Conservation (phyloP, 768 basidiomycete species). For the Coprinopsis marcescibilis region DNA sequence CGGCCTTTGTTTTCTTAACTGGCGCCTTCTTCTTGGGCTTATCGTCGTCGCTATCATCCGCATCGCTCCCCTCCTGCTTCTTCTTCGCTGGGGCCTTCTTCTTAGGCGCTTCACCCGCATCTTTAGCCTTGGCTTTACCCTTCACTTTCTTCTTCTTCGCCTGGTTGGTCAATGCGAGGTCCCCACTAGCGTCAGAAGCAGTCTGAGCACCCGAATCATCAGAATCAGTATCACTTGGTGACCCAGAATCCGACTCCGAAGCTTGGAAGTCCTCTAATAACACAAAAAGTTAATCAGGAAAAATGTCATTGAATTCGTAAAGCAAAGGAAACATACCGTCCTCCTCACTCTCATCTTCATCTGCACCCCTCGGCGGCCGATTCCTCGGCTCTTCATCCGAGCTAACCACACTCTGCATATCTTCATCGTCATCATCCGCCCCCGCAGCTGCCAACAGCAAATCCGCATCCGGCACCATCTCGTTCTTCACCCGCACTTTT, state of each 20-base stretch:
- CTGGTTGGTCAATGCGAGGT: conserved; percentile 51
- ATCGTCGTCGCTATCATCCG: conserved; percentile 32
- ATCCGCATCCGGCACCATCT: conserved; percentile 87
- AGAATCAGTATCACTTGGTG: conserved; percentile 70
- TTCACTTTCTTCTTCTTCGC: conserved; percentile 43
- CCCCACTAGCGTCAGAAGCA: conserved; percentile 81
- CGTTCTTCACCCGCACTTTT: conserved; percentile 92
- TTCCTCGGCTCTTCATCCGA: conserved; percentile 61
- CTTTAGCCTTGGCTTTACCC: conserved; percentile 35
- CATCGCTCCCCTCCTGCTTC: conserved; percentile 31
- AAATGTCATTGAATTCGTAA: background rate
- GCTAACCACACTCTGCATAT: conserved; percentile 77
- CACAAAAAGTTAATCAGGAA: conserved; percentile 1
- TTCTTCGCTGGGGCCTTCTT: conserved; percentile 18
- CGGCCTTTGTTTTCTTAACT: conserved; percentile 39
- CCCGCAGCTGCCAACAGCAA: conserved; percentile 60
- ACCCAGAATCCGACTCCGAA: conserved; percentile 81
- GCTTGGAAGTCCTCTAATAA: conserved; percentile 83
- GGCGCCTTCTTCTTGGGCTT: conserved; percentile 32
- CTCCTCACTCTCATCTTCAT: conserved; percentile 76
- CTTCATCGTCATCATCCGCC: conserved; percentile 68
- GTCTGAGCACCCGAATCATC: conserved; percentile 68
- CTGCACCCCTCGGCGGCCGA: conserved; percentile 37
- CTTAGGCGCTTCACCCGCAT: conserved; percentile 30
- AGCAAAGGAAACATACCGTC: conserved; percentile 39